These are phyloP conservation scores for Globisporangium uncinulatum DNA, from an alignment of 352 stramenopile genomes.

Conservation along the genomic window DNA sequence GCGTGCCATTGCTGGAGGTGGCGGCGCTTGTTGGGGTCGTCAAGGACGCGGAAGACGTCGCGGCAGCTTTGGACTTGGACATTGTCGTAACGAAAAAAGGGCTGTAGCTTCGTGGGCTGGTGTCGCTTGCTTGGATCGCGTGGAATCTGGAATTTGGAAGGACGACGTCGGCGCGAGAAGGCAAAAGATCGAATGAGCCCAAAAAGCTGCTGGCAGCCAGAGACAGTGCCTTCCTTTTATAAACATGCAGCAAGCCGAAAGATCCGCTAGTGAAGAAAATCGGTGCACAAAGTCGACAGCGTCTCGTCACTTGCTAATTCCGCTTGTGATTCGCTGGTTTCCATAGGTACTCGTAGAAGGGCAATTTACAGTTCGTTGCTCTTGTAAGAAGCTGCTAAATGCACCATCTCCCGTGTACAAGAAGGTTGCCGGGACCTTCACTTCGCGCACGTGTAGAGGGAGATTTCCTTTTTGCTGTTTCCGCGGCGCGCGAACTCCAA, in stretches of 20 bases:
- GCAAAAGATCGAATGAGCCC: conserved; percentile 1
- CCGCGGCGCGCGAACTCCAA: conserved; percentile 1
- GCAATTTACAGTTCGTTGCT: neutral
- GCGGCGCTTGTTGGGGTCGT: neutral
- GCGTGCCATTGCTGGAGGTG: conserved; percentile 46
- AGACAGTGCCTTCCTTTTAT: neutral
- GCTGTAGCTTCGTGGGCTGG: too few species aligned
- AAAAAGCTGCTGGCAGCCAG: neutral
- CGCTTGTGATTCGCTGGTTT: neutral
- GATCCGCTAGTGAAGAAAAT: conserved; percentile 1
- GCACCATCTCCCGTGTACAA: neutral
- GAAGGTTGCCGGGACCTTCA: neutral
- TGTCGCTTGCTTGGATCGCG: too few species aligned
- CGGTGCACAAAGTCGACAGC: neutral
- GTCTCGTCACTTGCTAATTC: conserved; percentile 1
- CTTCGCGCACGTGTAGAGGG: neutral
- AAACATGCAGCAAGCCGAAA: neutral
- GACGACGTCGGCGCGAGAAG: neutral
- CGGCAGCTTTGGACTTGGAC: conserved; percentile 1
- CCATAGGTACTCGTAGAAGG: neutral
- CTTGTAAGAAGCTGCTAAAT: neutral
- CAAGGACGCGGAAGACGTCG: neutral
- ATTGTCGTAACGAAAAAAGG: neutral
- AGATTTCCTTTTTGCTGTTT: neutral
- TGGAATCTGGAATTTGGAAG: too few species aligned